Evolutionary conservation across 73 alveolate genomes (phyloP).

Genomic region (Paramecium octaurelia): DNA sequence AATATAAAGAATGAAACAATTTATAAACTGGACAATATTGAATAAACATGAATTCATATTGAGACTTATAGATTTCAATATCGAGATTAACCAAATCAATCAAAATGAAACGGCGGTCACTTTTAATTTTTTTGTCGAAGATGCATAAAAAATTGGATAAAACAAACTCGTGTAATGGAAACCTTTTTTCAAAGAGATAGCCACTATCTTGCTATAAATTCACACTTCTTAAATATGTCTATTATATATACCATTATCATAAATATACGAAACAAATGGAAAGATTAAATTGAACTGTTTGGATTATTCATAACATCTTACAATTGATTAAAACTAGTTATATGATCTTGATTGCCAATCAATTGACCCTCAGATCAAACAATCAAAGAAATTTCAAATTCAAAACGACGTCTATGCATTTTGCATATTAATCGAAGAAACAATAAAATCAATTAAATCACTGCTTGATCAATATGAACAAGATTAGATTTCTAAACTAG

Average conservation of each 20-base stretch:
- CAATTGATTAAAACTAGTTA: neutral
- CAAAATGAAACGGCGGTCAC: neutral
- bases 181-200: neutral
- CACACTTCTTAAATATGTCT: neutral
- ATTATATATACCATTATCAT: neutral
- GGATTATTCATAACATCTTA: neutral
- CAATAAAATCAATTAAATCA: neutral
- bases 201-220: neutral
- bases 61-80: neutral
- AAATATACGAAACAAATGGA: neutral
- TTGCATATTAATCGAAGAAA: neutral
- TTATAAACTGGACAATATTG: neutral
- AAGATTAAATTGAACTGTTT: neutral
- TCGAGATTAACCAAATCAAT: neutral
- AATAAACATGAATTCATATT: neutral
- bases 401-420: neutral
- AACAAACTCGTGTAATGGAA: neutral
- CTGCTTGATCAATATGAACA: neutral
- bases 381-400: neutral
- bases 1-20: neutral
- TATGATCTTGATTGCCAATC: neutral
- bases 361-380: neutral
- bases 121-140: neutral
- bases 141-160: neutral
- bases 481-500: neutral